phyloP scores from a whole-genome alignment of 1,284 basidiomycete genomes.

The Vanrija sp. region DNA sequence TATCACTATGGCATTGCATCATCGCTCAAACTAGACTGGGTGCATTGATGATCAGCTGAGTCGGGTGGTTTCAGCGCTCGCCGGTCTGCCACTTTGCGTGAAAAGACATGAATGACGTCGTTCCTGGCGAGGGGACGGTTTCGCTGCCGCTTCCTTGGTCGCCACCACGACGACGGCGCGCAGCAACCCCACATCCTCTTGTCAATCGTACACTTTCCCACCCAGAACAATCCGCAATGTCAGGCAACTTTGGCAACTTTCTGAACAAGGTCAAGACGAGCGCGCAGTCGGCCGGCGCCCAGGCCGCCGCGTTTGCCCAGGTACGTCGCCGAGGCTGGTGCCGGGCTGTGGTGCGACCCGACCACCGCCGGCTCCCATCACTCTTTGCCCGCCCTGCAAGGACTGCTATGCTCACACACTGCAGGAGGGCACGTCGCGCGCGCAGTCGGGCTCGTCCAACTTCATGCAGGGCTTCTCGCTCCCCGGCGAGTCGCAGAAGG shows the following conservation, averaged over 20 bases:
- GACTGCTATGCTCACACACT: not conserved
- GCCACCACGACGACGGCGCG: not conserved
- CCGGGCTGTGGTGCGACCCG: not conserved
- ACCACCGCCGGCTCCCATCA: not conserved
- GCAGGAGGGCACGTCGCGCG: constrained; percentile 37
- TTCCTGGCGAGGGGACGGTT: too few species aligned
- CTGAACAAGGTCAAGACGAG: constrained; percentile 28
- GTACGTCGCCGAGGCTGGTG: constrained; percentile 11
- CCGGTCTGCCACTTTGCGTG: too few species aligned
- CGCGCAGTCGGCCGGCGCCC: constrained; percentile 21
- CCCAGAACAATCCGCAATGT: constrained; percentile 3
- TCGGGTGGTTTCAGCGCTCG: too few species aligned
- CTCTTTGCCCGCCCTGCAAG: too few species aligned
- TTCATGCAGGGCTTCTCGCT: constrained; percentile 79
- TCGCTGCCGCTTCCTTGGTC: too few species aligned
- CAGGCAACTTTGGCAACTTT: constrained; percentile 16
- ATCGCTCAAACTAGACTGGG: too few species aligned
- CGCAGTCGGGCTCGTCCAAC: constrained; percentile 46
- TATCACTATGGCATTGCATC: too few species aligned
- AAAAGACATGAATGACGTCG: too few species aligned
- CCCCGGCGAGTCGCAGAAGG: constrained; percentile 83
- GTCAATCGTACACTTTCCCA: not conserved
- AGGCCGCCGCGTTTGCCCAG: constrained; percentile 30
- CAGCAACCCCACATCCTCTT: not conserved
- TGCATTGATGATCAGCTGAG: too few species aligned